Base-by-base conservation (phyloP, 345 rosid genomes). In the Adansonia digitata region DNA sequence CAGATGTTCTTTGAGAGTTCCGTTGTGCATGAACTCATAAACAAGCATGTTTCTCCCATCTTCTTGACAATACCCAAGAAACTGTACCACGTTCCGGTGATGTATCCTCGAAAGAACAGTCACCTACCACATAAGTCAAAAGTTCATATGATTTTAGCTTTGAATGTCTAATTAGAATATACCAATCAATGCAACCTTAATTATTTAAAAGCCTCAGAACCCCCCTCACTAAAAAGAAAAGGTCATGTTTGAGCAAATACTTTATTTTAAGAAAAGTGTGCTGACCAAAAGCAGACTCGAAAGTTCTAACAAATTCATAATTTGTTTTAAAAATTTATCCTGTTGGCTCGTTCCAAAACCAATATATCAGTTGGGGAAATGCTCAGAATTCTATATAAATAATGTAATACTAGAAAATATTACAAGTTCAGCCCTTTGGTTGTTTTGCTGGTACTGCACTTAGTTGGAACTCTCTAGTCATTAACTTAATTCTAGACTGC, bases 1-100 rank as follows among this genome's bases (percentile, higher is more conserved):
- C 20, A 96, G 97, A 84, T 90, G 99, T 85, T 96, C 98, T 81
- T 93, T 96, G 74, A 96, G 91, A n/a, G 99, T 93, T 79, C 99
- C 99, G 14, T 84, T 88, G 77, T 92, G 97, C 99, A 96, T 92
- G 86, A 84, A 96, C 87, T 96, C 99, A 12, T 96, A 96, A 46
- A 92, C 88, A 64, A 96, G 98, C 87, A 96, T 83, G 69, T 87
- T 89, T 82, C 79, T 89, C 62, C 92, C 98, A 0, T 87, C 90
- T 79, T 96, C 99, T 90, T 93, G 98, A 83, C 98, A 96, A 83
- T 86, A 96, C 7, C 99, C 99, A 72, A 89, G 92, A 88, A 96
- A 96, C 86, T 93, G 98, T 56, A 96, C 97, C 52, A 96, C 86
- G 84, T 93, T 96, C 75, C 98, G 85, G 76, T 96, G 99, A 88